These are phyloP conservation scores for Botryotinia globosa DNA, from an alignment of 2,329 filamentous ascomycete genomes.

Conservation along the genomic window DNA sequence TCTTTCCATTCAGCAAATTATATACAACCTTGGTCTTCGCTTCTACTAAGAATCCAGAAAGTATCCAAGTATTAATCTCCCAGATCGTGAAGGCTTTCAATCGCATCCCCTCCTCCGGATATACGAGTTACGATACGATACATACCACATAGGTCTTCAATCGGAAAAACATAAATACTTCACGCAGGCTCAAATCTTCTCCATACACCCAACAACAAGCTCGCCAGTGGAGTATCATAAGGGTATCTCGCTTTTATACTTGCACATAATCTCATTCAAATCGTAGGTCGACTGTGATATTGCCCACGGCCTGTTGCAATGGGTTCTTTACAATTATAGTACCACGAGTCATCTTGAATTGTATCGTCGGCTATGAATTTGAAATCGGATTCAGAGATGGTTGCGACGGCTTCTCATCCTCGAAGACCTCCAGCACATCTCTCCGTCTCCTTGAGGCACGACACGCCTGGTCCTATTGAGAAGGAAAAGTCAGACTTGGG, in stretches of 20 bases:
- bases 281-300: background rate
- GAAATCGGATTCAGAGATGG: background rate
- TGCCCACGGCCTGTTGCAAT: background rate
- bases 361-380: constrained; percentile 15
- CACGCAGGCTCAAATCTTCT: background rate
- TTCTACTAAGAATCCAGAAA: background rate
- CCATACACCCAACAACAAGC: background rate
- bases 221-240: background rate
- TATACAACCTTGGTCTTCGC: background rate
- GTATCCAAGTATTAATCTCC: background rate
- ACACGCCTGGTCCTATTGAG: background rate
- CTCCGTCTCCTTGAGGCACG: constrained; percentile 30
- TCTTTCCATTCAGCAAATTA: background rate
- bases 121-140: background rate
- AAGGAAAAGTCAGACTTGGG: background rate
- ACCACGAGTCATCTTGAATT: background rate
- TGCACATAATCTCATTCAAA: background rate
- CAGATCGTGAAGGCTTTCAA: background rate
- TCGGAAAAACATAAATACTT: background rate
- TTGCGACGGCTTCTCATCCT: constrained; percentile 23
- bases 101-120: background rate
- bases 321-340: constrained; percentile 6
- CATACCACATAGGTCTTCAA: background rate
- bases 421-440: constrained; percentile 31
- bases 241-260: background rate